These are phyloP conservation scores for Hsuehochloa calcarea DNA, from an alignment of 176 grass and related monocot species.

Conservation along the genomic window DNA sequence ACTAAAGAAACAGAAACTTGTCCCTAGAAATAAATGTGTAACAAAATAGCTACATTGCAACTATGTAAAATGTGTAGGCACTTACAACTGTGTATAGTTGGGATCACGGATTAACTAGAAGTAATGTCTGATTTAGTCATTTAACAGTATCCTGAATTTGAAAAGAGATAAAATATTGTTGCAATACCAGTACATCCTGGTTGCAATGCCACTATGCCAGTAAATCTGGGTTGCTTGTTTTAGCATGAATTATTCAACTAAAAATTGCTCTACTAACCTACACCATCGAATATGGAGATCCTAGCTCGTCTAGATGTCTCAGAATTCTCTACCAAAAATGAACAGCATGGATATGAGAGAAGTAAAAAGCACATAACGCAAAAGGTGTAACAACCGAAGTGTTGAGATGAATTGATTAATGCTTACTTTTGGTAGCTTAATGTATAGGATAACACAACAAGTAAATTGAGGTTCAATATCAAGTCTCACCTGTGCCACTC, in stretches of 20 bases:
- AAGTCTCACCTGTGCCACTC: constrained; percentile 76
- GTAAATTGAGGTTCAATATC: constrained; percentile 16
- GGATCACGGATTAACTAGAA: background rate
- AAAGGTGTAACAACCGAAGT: background rate
- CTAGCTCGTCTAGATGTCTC: background rate
- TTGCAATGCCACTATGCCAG: background rate
- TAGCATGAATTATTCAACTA: background rate
- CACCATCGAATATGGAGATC: background rate
- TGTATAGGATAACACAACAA: background rate
- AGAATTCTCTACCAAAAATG: no score
- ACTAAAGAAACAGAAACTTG: background rate
- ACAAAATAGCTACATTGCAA: background rate
- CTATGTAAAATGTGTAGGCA: background rate
- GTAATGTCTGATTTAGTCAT: background rate
- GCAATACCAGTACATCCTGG: background rate
- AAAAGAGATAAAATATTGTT: background rate
- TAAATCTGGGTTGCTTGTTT: background rate
- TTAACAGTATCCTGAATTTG: background rate
- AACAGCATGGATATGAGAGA: background rate
- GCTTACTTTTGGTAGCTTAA: background rate
- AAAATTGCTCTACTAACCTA: background rate
- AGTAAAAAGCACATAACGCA: background rate
- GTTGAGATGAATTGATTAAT: background rate
- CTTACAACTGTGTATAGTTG: background rate
- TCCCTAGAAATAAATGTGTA: background rate